Percentiles rank a stretch among this genome's conserved stretches.
Conservation (phyloP, 106 monocot genomes). For the Allium fistulosum region DNA sequence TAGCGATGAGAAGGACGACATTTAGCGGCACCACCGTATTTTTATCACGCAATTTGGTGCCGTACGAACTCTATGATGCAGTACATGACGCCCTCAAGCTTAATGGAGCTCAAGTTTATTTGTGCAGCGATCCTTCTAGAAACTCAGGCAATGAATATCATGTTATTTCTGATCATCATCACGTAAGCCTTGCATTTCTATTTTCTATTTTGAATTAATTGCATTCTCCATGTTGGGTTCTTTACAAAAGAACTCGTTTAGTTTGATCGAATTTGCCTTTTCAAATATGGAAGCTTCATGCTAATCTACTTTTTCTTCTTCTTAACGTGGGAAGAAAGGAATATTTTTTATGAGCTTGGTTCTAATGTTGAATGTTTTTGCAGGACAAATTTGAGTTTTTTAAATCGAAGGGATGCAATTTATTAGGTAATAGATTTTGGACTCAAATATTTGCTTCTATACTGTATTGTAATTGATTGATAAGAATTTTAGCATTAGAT, state of each 20-base stretch:
- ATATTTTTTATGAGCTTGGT: too few species aligned
- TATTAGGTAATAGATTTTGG: conserved; percentile 39
- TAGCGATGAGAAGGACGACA: conserved; percentile 26
- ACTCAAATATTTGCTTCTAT: too few species aligned
- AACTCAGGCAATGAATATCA: conserved; percentile 65
- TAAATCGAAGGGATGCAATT: conserved; percentile 75
- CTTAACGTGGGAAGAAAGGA: not conserved
- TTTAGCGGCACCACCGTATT: conserved; percentile 72
- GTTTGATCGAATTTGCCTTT: not conserved
- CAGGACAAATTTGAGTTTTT: conserved; percentile 94
- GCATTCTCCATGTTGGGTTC: too few species aligned
- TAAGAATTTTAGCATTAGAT: too few species aligned
- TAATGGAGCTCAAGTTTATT: conserved; percentile 81
- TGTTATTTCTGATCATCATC: conserved; percentile 74
- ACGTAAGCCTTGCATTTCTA: conserved; percentile 23
- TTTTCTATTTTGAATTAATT: not conserved
- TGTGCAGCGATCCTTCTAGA: conserved; percentile 74
- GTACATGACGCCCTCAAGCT: conserved; percentile 81
- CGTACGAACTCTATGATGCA: conserved; percentile 85
- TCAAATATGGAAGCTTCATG: not conserved
- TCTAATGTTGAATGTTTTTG: not conserved
- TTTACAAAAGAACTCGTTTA: not conserved
- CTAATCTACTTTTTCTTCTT: not conserved
- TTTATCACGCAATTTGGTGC: conserved; percentile 77
- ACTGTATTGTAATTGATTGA: too few species aligned